A percentile compares a stretch with the other conserved stretches of the same genome.
phyloP scores from a whole-genome alignment of 228 moss, liverwort and hornwort genomes.

The Sphagnum magellanicum region DNA sequence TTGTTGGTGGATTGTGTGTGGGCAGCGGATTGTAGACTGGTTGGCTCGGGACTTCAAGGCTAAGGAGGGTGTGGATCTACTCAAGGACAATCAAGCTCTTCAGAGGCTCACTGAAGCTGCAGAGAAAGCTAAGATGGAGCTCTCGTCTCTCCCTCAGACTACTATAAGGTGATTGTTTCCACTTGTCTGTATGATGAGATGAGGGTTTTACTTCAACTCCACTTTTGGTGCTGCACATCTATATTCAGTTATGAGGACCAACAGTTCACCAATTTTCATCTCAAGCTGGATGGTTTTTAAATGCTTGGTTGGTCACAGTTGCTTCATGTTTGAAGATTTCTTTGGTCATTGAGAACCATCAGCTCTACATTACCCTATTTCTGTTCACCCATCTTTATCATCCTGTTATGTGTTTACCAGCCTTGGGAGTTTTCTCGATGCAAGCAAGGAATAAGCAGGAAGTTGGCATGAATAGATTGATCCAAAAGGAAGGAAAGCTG shows the following conservation, averaged over 20 bases:
- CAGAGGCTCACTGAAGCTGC: constrained; percentile 57
- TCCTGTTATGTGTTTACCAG: background rate
- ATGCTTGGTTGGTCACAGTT: too few species aligned
- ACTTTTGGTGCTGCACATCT: too few species aligned
- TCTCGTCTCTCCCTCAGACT: constrained; percentile 47
- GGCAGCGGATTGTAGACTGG: constrained; percentile 61
- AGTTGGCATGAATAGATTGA: background rate
- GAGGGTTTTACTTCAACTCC: too few species aligned
- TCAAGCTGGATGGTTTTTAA: too few species aligned
- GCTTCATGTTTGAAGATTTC: too few species aligned
- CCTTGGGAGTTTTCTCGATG: background rate
- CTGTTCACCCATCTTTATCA: background rate
- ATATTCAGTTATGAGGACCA: too few species aligned
- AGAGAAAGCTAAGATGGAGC: constrained; percentile 56
- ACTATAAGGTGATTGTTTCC: constrained; percentile 27
- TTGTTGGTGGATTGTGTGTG: background rate
- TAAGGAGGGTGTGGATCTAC: constrained; percentile 47
- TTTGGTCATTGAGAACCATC: too few species aligned
- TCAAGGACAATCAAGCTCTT: constrained; percentile 53
- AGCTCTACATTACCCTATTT: too few species aligned
- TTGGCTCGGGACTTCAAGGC: constrained; percentile 41
- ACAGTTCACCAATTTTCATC: too few species aligned
- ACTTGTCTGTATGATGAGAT: background rate
- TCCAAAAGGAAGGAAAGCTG: background rate
- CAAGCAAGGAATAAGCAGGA: too few species aligned